Conservation (phyloP, 129 eudicot species). For the Rutidosis leptorrhynchoides region DNA sequence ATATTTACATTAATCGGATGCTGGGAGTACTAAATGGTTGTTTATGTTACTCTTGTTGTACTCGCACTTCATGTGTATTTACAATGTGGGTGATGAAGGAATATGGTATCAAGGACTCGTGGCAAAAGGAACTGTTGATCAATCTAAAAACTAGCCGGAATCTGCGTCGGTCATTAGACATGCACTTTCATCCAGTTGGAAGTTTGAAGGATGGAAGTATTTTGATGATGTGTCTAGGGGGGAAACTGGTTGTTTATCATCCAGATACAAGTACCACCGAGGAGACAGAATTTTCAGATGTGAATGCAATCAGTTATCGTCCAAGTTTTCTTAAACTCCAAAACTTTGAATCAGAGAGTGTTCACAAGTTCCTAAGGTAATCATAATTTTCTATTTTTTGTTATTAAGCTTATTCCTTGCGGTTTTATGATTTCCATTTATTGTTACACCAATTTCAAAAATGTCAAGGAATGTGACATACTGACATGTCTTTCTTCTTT, state of each 20-base stretch:
- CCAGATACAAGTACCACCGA: not conserved
- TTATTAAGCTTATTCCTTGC: not conserved
- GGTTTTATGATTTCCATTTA: too few relatives aligned
- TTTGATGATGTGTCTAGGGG: not conserved
- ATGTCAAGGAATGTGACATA: too few relatives aligned
- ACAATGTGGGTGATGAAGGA: constrained; percentile 50
- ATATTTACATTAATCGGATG: not conserved
- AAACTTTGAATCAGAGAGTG: constrained; percentile 7
- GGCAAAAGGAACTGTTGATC: constrained; percentile 45
- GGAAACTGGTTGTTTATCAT: not conserved
- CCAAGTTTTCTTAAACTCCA: constrained; percentile 33
- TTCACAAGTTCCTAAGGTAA: not conserved
- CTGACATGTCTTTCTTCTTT: too few relatives aligned
- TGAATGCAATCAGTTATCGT: not conserved
- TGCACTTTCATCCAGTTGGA: not conserved
- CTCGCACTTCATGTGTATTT: constrained; percentile 20
- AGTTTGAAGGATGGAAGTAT: constrained; percentile 17
- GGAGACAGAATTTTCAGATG: not conserved
- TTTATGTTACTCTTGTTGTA: constrained; percentile 35
- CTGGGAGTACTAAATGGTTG: constrained; percentile 35
- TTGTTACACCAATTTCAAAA: too few relatives aligned
- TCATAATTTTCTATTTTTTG: not conserved
- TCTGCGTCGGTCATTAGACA: too few relatives aligned
- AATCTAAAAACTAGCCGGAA: not conserved
- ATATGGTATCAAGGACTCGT: constrained; percentile 41